Base-by-base conservation (phyloP, 2,329 filamentous ascomycete species). In the Cytospora piceicola region DNA sequence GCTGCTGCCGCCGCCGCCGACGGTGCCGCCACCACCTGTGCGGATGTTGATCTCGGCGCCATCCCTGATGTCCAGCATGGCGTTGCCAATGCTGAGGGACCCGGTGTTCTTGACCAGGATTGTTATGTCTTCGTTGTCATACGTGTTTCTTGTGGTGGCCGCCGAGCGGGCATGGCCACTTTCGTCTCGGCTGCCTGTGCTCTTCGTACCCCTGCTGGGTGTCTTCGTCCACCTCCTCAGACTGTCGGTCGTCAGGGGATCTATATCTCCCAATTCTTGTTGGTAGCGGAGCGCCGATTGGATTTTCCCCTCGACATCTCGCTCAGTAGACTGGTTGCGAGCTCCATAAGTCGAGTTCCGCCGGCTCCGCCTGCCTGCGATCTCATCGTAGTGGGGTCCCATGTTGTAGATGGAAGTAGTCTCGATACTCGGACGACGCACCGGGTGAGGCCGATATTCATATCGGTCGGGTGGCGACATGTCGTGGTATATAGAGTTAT, bases 81-180 rank as follows among this genome's bases (percentile, higher is more conserved):
- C 79, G 32, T 82, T 82, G 46, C 82, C 82, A 30, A 88, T 80
- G 69, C 83, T 82, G 64, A 89, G 81, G 27, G 82, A 78, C n/a
- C 85, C 82, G 36, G 79, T 79, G 15, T 84, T 85, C 29, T 81
- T 83, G 56, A 89, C 79, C 69, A 85, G 85, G 73, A 89, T 88
- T 20, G 85, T 89, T 64, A 88, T 79, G 67, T 88, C 85, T 46
- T 88, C 85, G 9, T 39, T 54, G 63, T 85, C 82, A 60, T 82
- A 80, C 65, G 80, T 83, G 20, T 83, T 85, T 39, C 83, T 79
- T 4, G 86, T 89, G 12, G 87, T 85, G 51, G 85, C 82, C 32
- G 84, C 85, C 62, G 86, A 88, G 68, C 84, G 83, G 69, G 82
- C 82, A 74, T 83, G 88, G 64, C 88, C 87, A 75, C 86, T 89